phyloP scores from a whole-genome alignment of 1,284 basidiomycete species.

The Crepidotus sp. region DNA sequence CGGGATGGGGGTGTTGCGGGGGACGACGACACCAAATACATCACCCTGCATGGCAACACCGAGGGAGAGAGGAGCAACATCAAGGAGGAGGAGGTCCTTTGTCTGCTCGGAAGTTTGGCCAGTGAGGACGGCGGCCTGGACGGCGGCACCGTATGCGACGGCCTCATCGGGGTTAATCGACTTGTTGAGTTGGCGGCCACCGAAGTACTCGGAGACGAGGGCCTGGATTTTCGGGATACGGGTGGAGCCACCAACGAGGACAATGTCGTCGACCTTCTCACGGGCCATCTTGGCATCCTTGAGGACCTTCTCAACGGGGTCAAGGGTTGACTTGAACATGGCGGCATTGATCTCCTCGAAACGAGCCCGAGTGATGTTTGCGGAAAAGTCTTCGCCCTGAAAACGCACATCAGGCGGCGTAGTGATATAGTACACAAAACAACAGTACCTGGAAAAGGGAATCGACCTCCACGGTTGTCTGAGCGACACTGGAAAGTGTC shows the following conservation, averaged over 20 bases:
- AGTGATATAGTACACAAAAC: not conserved
- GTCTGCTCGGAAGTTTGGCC: constrained; percentile 96
- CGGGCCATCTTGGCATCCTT: constrained; percentile 98
- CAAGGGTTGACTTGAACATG: constrained; percentile 94
- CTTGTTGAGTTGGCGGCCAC: constrained; percentile 97
- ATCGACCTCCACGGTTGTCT: constrained; percentile 98
- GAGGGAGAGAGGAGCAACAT: constrained; percentile 92
- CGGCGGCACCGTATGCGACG: constrained; percentile 92
- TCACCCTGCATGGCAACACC: constrained; percentile 99
- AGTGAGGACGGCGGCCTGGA: constrained; percentile 94
- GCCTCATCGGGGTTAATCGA: constrained; percentile 96
- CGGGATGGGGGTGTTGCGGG: constrained; percentile 95
- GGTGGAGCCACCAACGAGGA: constrained; percentile 98
- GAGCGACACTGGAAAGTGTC: constrained; percentile 94
- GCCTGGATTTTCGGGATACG: constrained; percentile 99
- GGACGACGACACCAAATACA: constrained; percentile 93
- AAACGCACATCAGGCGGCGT: constrained; percentile 2
- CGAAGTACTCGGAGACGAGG: constrained; percentile 97
- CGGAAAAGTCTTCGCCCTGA: constrained; percentile 87
- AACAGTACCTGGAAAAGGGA: constrained; percentile 83
- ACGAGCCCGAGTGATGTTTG: constrained; percentile 96
- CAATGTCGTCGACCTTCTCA: constrained; percentile 98
- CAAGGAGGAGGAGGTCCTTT: constrained; percentile 88
- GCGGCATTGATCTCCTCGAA: constrained; percentile 98
- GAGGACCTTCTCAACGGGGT: constrained; percentile 97